Evolutionary conservation across 805 yeast species (phyloP), one percentile per base, ranked within the genome.

Genomic region (Wickerhamiella bombiphila): DNA sequence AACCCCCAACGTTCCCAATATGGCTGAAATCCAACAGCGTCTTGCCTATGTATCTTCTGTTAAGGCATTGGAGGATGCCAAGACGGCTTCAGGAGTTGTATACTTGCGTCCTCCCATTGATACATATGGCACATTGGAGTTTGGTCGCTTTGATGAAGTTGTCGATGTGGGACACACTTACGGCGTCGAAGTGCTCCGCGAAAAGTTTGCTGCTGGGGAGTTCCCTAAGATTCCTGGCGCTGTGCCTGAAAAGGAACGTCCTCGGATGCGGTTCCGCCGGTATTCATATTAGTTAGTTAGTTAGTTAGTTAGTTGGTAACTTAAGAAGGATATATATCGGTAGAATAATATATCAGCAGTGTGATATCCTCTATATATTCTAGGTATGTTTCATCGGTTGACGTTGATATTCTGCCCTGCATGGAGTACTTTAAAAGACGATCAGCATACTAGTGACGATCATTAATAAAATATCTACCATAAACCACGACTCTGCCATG

Each of bases 81-180:
- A 88, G 54, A 63, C 56, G 21, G 77, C 85, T 0, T 79, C 83
- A 0, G 94, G 94, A 0, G 88, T 91, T 9, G 63, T 80, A 5
- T 88, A 88, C 53, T 63, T 85, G 46, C 69, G 98, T 33, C 98
- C 98, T 3, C 98, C 98, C 0, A 80, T 91, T 50, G 96, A 88
- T 49, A 69, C 72, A 43, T 88, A 76, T 55, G 95, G 86, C 0
- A 91, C 97, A 0, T 65, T 91, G 34, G 98, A 88, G 51, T 88
- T 88, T 59, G 82, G 77, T 11, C 83, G 80, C 55, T 91, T 88
- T 55, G 93, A 81, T 47, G 95, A 86, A 56, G 83, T 91, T 36
- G 80, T 77, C 49, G 63, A 70, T 19, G 86, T 82, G 8, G 97
- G 97, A 2, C 63, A 73, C 8, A 68, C 66, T 3, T 88, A 81